Conservation (phyloP, 208 protist species). For the Leishmania lainsoni region DNA sequence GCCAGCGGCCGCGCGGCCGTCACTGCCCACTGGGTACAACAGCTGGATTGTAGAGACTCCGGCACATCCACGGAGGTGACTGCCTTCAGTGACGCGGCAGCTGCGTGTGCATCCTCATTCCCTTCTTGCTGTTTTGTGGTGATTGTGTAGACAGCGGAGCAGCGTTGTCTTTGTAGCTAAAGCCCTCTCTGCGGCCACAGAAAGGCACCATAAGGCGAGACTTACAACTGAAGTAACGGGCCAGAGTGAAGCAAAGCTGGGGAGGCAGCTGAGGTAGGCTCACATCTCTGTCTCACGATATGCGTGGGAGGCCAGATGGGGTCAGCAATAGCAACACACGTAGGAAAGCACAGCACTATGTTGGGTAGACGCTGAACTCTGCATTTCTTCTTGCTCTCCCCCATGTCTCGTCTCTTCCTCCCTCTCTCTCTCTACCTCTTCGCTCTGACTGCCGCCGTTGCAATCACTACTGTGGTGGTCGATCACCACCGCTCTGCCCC, state of each 20-base stretch:
- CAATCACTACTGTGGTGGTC: not conserved
- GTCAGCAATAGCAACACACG: not conserved
- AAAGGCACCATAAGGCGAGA: not conserved
- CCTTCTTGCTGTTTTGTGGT: not conserved
- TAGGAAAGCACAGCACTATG: not conserved
- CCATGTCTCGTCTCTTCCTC: not conserved
- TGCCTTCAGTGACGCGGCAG: not conserved
- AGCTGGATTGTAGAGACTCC: constrained; percentile 58
- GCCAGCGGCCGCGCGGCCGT: constrained; percentile 46
- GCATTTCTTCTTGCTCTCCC: not conserved
- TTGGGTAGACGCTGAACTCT: not conserved
- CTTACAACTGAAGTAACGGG: not conserved
- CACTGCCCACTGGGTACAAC: constrained; percentile 57
- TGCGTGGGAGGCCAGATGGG: not conserved
- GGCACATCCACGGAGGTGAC: constrained; percentile 8
- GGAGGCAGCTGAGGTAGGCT: not conserved
- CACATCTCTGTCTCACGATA: not conserved
- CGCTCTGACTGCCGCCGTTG: not conserved
- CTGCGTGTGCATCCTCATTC: not conserved
- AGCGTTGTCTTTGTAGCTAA: not conserved
- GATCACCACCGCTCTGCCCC: not conserved
- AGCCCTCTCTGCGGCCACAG: not conserved
- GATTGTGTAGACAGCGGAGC: not conserved
- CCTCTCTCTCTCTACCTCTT: not conserved
- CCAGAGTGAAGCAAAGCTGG: not conserved